Percentiles rank a stretch among this genome's conserved stretches.
phyloP scores from a whole-genome alignment of 495 filamentous ascomycete species.

The Letharia columbiana region DNA sequence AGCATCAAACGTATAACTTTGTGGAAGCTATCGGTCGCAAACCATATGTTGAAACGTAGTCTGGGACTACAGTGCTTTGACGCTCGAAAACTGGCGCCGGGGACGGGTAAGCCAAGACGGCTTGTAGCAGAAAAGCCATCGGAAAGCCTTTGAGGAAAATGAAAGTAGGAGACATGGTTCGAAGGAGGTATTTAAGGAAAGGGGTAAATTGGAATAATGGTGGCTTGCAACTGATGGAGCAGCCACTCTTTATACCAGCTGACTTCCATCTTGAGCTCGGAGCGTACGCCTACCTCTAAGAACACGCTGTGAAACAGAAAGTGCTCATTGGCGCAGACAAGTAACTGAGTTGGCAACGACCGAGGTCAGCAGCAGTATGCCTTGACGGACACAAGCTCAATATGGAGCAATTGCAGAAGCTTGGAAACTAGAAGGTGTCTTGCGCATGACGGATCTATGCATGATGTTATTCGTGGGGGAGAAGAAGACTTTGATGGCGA shows the following conservation, averaged over 20 bases:
- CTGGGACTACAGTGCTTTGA: conserved; percentile 20
- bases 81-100: conserved; percentile 12
- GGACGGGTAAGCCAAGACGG: conserved; percentile 4
- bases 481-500: not conserved
- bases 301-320: conserved; percentile 2
- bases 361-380: not conserved
- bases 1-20: conserved; percentile 1
- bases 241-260: conserved; percentile 3
- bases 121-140: conserved; percentile 4
- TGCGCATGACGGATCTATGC: conserved; percentile 7
- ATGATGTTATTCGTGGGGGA: conserved; percentile 5
- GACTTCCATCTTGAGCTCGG: not conserved
- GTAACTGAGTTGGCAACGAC: not conserved
- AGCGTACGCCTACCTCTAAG: not conserved
- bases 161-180: conserved; percentile 5
- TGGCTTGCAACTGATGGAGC: conserved; percentile 6
- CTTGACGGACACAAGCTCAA: conserved; percentile 9
- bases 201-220: not conserved
- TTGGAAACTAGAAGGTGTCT: not conserved
- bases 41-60: conserved; percentile 25
- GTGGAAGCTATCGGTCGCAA: not conserved
- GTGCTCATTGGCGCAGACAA: conserved; percentile 2
- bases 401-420: not conserved
- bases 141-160: conserved; percentile 4
- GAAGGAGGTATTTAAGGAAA: not conserved